phyloP scores from a whole-genome alignment of 2,329 filamentous ascomycete genomes.

The Ilyonectria mors-panacis region DNA sequence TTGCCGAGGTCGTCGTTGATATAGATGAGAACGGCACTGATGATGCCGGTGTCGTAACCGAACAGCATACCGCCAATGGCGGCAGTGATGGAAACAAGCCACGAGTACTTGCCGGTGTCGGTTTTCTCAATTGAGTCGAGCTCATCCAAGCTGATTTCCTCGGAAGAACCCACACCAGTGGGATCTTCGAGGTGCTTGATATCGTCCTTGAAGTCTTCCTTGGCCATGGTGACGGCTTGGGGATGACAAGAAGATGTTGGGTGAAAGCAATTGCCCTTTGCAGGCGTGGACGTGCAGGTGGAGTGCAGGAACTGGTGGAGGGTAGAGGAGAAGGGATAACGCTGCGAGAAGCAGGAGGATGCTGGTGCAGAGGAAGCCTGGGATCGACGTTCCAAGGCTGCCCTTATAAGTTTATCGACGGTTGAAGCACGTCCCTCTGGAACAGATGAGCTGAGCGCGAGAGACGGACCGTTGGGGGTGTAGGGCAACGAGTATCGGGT shows the following conservation, averaged over 20 bases:
- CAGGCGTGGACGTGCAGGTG: not conserved
- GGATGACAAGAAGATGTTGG: not conserved
- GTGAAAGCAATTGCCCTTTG: not conserved
- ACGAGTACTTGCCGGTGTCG: conserved; percentile 44
- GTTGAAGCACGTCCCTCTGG: conserved; percentile 35
- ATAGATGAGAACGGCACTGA: conserved; percentile 52
- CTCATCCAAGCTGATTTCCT: conserved; percentile 41
- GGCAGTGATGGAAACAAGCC: conserved; percentile 46
- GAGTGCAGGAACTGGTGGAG: conserved; percentile 13
- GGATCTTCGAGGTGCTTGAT: conserved; percentile 42
- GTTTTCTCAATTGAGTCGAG: conserved; percentile 46
- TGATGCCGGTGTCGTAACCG: conserved; percentile 55
- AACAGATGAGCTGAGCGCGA: conserved; percentile 15
- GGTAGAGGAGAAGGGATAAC: conserved; percentile 2
- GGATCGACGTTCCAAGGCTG: conserved; percentile 27
- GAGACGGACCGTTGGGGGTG: conserved; percentile 6
- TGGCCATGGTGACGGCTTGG: conserved; percentile 37
- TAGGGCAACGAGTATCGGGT: conserved; percentile 8
- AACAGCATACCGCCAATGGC: conserved; percentile 58
- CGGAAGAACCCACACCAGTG: conserved; percentile 31
- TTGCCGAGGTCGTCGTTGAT: conserved; percentile 53
- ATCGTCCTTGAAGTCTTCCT: conserved; percentile 38
- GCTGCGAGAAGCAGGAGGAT: conserved; percentile 25
- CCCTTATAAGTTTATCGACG: conserved; percentile 37
- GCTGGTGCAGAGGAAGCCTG: conserved; percentile 27